phyloP scores from a whole-genome alignment of 192 early-diverging fungal genomes.

The Coemansia sp. region DNA sequence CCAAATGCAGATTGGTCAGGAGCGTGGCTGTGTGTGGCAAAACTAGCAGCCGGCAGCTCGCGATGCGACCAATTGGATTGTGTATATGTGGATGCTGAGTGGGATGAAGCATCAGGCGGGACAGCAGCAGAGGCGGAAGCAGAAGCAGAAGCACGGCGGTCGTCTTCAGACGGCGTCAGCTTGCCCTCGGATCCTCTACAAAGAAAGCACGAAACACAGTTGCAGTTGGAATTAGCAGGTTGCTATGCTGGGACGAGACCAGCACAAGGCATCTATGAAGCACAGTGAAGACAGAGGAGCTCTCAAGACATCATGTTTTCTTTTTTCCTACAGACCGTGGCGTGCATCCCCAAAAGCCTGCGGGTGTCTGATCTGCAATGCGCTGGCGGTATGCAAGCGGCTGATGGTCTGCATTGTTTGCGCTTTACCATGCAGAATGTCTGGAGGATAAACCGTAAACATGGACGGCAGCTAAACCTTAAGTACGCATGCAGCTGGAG shows the following conservation, averaged over 20 bases:
- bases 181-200: constrained; percentile 40
- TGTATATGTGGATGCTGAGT: background rate
- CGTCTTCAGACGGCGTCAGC: constrained; percentile 32
- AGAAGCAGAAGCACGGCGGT: constrained; percentile 13
- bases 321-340: background rate
- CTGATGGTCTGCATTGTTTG: constrained; percentile 2
- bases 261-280: background rate
- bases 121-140: background rate
- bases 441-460: constrained; percentile 5
- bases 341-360: background rate
- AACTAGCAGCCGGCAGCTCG: constrained; percentile 4
- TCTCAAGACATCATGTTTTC: background rate
- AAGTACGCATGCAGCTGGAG: constrained; percentile 6
- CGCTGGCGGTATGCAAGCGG: background rate
- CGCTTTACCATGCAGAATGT: background rate
- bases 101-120: background rate
- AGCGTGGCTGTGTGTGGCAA: background rate
- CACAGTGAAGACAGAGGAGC: background rate
- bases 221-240: background rate
- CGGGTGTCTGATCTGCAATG: background rate
- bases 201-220: background rate
- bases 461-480: background rate
- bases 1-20: background rate
- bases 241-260: background rate
- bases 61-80: background rate